A percentile compares a stretch with the other conserved stretches of the same genome.
Evolutionary conservation across 192 early-diverging fungal species (phyloP).

Genomic region (Backusella macrospora): DNA sequence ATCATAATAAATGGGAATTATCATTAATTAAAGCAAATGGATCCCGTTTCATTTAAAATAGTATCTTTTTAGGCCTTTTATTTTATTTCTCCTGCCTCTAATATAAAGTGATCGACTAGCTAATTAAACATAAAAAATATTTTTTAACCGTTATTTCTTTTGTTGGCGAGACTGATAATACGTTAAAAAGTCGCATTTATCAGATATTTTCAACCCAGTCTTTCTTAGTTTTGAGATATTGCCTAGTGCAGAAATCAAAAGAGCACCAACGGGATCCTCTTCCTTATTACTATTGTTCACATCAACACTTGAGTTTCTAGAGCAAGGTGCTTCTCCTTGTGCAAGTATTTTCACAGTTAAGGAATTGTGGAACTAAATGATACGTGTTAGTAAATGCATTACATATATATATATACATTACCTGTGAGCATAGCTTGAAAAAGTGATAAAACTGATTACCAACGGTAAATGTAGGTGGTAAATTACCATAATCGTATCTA

Average conservation of each 20-base stretch:
- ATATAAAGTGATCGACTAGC: no score
- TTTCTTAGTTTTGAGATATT: constrained; percentile 69
- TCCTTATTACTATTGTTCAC: neutral
- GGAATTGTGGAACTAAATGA: constrained; percentile 50
- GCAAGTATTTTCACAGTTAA: constrained; percentile 52
- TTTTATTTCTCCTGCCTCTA: no score
- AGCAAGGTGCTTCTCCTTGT: constrained; percentile 51
- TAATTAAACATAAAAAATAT: no score
- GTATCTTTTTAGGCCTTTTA: no score
- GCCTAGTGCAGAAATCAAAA: constrained; percentile 57
- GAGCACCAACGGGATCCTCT: constrained; percentile 56
- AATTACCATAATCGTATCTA: constrained; percentile 66
- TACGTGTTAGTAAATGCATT: constrained; percentile 25
- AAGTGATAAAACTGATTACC: constrained; percentile 55
- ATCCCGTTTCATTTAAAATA: no score
- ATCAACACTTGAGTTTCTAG: constrained; percentile 38
- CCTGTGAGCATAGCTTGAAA: constrained; percentile 61
- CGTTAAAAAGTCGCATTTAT: constrained; percentile 78
- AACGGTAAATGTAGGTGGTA: constrained; percentile 67
- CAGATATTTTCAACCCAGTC: constrained; percentile 61
- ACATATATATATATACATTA: constrained; percentile 28
- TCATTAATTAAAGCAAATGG: neutral
- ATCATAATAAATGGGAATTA: constrained; percentile 18
- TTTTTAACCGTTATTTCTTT: neutral
- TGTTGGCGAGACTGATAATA: constrained; percentile 50